Percentiles rank a stretch among this genome's conserved stretches.
These are phyloP conservation scores for Peterozyma toletana DNA, from an alignment of 805 yeast genomes.

Conservation along the genomic window DNA sequence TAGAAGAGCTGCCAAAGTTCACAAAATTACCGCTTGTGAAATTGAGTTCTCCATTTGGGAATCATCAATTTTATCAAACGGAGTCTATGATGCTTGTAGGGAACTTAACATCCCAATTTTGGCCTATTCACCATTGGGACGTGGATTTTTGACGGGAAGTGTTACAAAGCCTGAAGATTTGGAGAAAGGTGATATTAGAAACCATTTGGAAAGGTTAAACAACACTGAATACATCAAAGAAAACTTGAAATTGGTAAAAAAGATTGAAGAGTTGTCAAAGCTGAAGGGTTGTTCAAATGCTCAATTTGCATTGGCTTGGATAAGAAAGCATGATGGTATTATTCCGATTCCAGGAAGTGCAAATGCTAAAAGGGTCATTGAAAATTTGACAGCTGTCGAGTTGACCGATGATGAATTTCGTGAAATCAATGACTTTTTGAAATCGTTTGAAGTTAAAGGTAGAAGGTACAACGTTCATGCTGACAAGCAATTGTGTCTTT, in stretches of 20 bases:
- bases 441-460: slow-evolving; percentile 43
- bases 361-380: slow-evolving; percentile 47
- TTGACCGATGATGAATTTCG: slow-evolving; percentile 53
- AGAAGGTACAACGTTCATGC: slow-evolving; percentile 14
- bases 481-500: slow-evolving; percentile 11
- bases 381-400: slow-evolving; percentile 38
- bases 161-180: slow-evolving; percentile 38
- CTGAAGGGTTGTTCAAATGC: slow-evolving; percentile 42
- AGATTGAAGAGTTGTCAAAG: slow-evolving; percentile 43
- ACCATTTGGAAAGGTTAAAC: slow-evolving; percentile 45
- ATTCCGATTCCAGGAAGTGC: slow-evolving; percentile 82
- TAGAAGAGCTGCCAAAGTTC: slow-evolving; percentile 44
- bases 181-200: slow-evolving; percentile 50
- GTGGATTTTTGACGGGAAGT: slow-evolving; percentile 69
- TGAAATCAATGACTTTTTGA: slow-evolving; percentile 40
- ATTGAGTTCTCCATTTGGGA: slow-evolving; percentile 70
- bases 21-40: slow-evolving; percentile 65
- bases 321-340: slow-evolving; percentile 41
- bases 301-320: slow-evolving; percentile 69
- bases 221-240: slow-evolving; percentile 42
- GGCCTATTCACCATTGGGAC: slow-evolving; percentile 79
- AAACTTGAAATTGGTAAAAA: slow-evolving; percentile 43
- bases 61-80: slow-evolving; percentile 55
- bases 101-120: slow-evolving; percentile 58
- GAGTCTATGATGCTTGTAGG: slow-evolving; percentile 52